A percentile compares a stretch with the other conserved stretches of the same genome.
Evolutionary conservation across 257 asterid genomes (phyloP).

Genomic region (Perilla frutescens): DNA sequence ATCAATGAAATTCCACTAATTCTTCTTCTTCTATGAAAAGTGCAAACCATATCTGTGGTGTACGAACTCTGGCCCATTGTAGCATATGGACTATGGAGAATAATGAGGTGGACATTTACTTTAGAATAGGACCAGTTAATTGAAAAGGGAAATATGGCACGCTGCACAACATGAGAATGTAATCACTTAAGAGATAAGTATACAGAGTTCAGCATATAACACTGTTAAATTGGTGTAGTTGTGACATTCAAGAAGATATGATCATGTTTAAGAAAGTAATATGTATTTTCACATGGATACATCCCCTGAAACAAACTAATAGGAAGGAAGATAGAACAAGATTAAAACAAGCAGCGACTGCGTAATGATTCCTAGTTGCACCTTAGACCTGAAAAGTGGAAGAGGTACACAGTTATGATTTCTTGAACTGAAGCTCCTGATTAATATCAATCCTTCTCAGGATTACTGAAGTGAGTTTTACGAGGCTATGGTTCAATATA

Average conservation of each 20-base stretch:
- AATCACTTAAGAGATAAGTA: neutral
- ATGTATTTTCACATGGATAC: slow-evolving; percentile 40
- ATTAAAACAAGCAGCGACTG: slow-evolving; percentile 29
- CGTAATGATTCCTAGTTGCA: slow-evolving; percentile 26
- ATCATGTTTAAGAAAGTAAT: slow-evolving; percentile 9
- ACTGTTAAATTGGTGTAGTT: neutral
- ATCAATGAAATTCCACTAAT: slow-evolving; percentile 40
- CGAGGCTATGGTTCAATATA: slow-evolving; percentile 12
- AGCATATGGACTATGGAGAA: slow-evolving; percentile 32
- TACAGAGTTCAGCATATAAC: neutral
- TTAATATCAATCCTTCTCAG: slow-evolving; percentile 8
- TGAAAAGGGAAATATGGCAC: slow-evolving; percentile 10
- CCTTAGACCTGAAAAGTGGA: slow-evolving; percentile 24
- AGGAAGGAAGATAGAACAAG: slow-evolving; percentile 25
- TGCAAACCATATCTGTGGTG: slow-evolving; percentile 35
- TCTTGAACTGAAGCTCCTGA: slow-evolving; percentile 25
- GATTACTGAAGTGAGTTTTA: neutral
- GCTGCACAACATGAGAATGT: slow-evolving; percentile 1
- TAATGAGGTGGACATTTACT: slow-evolving; percentile 38
- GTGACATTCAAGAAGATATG: neutral
- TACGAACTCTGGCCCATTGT: slow-evolving; percentile 31
- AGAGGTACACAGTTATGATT: slow-evolving; percentile 32
- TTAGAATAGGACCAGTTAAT: slow-evolving; percentile 33
- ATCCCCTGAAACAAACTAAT: slow-evolving; percentile 31
- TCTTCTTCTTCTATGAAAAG: slow-evolving; percentile 35